Base-by-base conservation (phyloP, 2,329 filamentous ascomycete genomes). In the Dactylonectria estremocensis region DNA sequence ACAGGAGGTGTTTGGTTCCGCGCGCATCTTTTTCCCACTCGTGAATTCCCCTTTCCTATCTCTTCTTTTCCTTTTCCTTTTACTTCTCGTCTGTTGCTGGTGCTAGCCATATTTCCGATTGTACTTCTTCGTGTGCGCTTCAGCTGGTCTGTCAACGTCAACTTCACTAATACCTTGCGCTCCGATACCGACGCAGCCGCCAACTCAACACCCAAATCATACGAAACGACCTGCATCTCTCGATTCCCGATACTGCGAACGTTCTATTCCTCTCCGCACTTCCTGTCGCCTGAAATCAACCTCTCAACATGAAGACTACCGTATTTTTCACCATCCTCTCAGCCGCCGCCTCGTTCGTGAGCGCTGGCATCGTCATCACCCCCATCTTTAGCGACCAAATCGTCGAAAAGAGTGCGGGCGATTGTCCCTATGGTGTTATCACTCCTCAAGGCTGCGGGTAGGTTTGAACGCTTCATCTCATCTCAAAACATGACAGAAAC, bases 381-480 rank as follows among this genome's bases (percentile, higher is more conserved):
- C 88, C 88, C 57, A 83, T 90, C 70, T 79, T 77, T 48, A 66
- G 76, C 22, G 79, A 89, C 68, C 87, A 89, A 76, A 80, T 89
- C 37, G 84, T 90, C n/a, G 74, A 80, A 31, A 85, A 83, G 72
- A 72, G 77, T 18, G 40, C 73, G 2, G 85, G 83, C 31, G 88
- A 90, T 75, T 90, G 88, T 76, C 86, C 84, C 72, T 88, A 85
- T 72, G 88, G 88, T 37, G 86, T 87, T 18, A 82, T 84, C 5
- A 90, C 88, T 35, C 87, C 88, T 5, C 80, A 83, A 61, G 88
- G 88, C 37, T 90, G 88, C 85, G 88, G 82, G 88, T 90, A 76
- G 71, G 87, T 82, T 35, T 16, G 16, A 14, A 14, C 11, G 22
- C 37, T 5, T 18, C 7, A 13, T 28, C 24, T 28, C 1, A 28